Percentiles rank a stretch among this genome's conserved stretches.
phyloP scores from a whole-genome alignment of 371 early-diverging fungal genomes.

The Rhizopus sp. region DNA sequence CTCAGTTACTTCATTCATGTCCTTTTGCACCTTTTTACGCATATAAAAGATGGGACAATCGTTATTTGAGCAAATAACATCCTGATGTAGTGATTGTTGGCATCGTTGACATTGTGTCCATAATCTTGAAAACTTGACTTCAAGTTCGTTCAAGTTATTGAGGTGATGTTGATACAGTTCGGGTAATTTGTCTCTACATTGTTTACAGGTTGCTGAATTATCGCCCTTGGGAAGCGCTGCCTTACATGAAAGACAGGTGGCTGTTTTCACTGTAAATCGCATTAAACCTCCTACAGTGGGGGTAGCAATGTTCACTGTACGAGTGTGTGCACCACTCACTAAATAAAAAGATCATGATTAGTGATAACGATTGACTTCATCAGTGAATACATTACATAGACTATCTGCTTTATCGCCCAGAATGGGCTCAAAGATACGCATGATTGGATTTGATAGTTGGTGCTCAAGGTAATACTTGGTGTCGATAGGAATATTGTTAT shows the following conservation, averaged over 20 bases:
- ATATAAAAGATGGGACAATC: slow-evolving; percentile 99
- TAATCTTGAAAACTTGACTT: slow-evolving; percentile 83
- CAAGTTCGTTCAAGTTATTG: slow-evolving; percentile 66
- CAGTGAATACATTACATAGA: slow-evolving; percentile 58
- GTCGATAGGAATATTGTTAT: slow-evolving; percentile 99
- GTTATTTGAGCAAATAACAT: slow-evolving; percentile 96
- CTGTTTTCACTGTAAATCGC: slow-evolving; percentile 91
- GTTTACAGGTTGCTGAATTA: slow-evolving; percentile 76
- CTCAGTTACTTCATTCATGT: slow-evolving; percentile 76
- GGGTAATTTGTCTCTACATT: slow-evolving; percentile 73
- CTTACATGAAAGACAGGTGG: slow-evolving; percentile 96
- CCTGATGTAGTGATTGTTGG: slow-evolving; percentile 96
- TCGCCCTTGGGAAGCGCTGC: slow-evolving; percentile 80
- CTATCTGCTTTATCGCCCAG: slow-evolving; percentile 88
- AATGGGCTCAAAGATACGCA: slow-evolving; percentile 99
- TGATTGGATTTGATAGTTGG: slow-evolving; percentile 96
- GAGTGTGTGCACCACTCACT: slow-evolving; percentile 92
- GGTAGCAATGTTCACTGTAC: slow-evolving; percentile 84
- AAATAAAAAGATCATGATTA: slow-evolving; percentile 5
- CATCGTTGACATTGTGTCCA: slow-evolving; percentile 99
- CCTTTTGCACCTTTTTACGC: slow-evolving; percentile 98
- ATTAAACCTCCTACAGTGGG: slow-evolving; percentile 92
- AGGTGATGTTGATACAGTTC: slow-evolving; percentile 80
- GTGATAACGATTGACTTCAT: not conserved
- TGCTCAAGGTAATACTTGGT: slow-evolving; percentile 99